phyloP scores from a whole-genome alignment of 805 yeast species.

The Jamesozyma rosinii region DNA sequence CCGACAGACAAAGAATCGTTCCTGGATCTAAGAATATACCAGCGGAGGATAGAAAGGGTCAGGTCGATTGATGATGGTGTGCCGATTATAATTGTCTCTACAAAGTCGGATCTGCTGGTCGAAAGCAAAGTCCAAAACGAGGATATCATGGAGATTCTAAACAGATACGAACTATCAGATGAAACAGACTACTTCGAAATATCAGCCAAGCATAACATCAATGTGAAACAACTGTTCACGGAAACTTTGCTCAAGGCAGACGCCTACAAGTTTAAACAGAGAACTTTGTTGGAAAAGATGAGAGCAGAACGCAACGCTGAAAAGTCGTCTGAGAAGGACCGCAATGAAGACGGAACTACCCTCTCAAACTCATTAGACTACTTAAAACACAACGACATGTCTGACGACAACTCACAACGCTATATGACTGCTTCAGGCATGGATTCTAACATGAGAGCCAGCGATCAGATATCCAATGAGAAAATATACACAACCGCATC shows the following conservation, averaged over 20 bases:
- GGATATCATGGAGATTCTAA: slow-evolving; percentile 9
- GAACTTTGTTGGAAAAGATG: background rate
- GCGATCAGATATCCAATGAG: background rate
- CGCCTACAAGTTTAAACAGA: slow-evolving; percentile 7
- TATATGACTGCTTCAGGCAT: background rate
- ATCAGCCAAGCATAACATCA: slow-evolving; percentile 17
- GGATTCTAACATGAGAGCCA: background rate
- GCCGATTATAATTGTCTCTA: slow-evolving; percentile 18
- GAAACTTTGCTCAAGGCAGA: slow-evolving; percentile 10
- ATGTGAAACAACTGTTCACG: slow-evolving; percentile 12
- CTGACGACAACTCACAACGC: background rate
- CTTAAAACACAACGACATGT: background rate
- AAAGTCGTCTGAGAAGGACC: background rate
- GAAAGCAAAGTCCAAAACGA: slow-evolving; percentile 10
- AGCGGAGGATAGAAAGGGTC: slow-evolving; percentile 15
- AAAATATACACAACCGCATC: background rate
- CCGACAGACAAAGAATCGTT: slow-evolving; percentile 16
- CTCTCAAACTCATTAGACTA: background rate
- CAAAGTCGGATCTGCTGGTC: slow-evolving; percentile 14
- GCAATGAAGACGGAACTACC: background rate
- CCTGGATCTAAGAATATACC: slow-evolving; percentile 12
- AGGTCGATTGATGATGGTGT: slow-evolving; percentile 12
- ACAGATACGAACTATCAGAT: slow-evolving; percentile 12
- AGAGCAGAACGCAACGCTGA: background rate
- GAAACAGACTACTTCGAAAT: slow-evolving; percentile 15